Evolutionary conservation across 2,329 filamentous ascomycete genomes (phyloP), one percentile per base, ranked within the genome.

Genomic region (Botryotinia globosa): DNA sequence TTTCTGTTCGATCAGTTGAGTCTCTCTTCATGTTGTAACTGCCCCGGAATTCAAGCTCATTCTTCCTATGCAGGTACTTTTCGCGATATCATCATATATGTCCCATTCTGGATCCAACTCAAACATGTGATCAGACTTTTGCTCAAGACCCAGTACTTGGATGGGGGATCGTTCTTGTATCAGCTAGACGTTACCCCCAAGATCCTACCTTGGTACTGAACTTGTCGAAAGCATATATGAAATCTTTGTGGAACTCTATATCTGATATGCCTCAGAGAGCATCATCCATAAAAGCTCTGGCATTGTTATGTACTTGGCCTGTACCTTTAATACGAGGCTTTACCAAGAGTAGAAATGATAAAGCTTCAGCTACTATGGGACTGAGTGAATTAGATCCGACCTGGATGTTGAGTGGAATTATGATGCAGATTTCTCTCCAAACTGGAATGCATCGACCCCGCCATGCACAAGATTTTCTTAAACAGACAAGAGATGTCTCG

Each of bases 101-200:
- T 39, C 89, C 89, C 1, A 87, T 92, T 75, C 84, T 92, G 58
- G 88, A 90, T 74, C 84, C 83, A 51, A 80, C 84, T 10, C 82
- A 84, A 73, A 81, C 83, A 14, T 85, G 88, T 5, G 87, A 90
- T 39, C 85, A 87, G 67, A 90, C 88, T 79, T 87, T 87, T 75
- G 83, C 84, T 22, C 82, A 85, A 48, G 89, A 87, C 61, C 87
- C 87, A n/a, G 81, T 92, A 9, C 83, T 91, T n/a, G 91, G 91
- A 80, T 92, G 90, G 90, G 88, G 88, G 39, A 88, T 91, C 65
- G 83, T 91, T 62, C 86, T 87, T 54, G 85, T 90, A 56, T 89
- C 89, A 18, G 86, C 88, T 51, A 86, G 90, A 54, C 86, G 89
- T 66, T 91, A 87, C 74, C 84, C 85, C 29, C 79, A 82, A 12